A percentile compares a stretch with the other conserved stretches of the same genome.
Evolutionary conservation across 306 rosid species (phyloP).

Genomic region (Mimosa bimucronata): DNA sequence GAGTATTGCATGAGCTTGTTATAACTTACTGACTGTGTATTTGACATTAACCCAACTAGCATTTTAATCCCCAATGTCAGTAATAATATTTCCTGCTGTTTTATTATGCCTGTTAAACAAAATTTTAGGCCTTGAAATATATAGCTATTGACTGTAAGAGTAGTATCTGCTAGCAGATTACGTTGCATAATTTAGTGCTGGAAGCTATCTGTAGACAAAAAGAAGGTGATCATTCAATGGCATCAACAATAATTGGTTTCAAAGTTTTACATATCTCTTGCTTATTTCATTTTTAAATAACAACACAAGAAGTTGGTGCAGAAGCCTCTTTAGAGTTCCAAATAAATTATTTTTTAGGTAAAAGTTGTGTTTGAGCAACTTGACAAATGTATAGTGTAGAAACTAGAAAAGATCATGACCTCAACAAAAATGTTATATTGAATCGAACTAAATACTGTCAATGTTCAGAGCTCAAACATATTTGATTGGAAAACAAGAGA

Average conservation of each 20-base stretch:
- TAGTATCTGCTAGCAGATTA: not conserved
- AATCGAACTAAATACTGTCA: not conserved
- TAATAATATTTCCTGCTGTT: too few species aligned
- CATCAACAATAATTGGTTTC: not conserved
- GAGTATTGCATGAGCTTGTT: not conserved
- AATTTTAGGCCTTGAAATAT: not conserved
- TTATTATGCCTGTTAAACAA: not conserved
- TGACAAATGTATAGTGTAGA: not conserved
- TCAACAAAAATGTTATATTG: not conserved
- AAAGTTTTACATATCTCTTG: not conserved
- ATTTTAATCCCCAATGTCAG: too few species aligned
- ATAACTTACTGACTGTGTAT: not conserved
- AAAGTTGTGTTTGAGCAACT: not conserved
- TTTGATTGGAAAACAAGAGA: not conserved
- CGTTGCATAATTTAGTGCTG: not conserved
- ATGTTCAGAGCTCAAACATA: not conserved
- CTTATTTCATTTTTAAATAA: not conserved
- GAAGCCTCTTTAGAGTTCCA: not conserved
- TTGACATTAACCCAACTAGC: not conserved
- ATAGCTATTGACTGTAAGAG: not conserved
- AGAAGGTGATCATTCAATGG: not conserved
- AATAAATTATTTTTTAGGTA: not conserved
- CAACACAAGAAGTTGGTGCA: not conserved
- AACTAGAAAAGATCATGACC: not conserved
- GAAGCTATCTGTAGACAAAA: not conserved